Evolutionary conservation across 371 early-diverging fungal genomes (phyloP).

Genomic region (Mucor sp.): DNA sequence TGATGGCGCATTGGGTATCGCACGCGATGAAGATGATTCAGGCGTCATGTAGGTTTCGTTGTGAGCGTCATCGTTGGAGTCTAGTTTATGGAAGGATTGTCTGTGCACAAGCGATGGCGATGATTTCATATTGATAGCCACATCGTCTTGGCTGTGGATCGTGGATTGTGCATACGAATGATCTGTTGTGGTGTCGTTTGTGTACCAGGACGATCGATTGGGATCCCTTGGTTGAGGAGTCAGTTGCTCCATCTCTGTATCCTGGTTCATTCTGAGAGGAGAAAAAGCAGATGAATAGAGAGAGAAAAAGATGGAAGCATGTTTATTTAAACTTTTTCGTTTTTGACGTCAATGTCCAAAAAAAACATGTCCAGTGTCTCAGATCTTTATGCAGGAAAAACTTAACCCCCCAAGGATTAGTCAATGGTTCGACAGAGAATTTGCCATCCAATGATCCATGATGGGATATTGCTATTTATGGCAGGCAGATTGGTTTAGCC

Average conservation of each 20-base stretch:
- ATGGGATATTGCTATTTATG: neutral
- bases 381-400: constrained; percentile 8
- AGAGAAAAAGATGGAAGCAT: neutral
- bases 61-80: neutral
- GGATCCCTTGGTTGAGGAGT: neutral
- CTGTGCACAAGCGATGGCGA: neutral
- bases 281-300: neutral
- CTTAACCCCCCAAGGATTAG: neutral
- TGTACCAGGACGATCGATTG: constrained; percentile 4
- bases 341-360: neutral
- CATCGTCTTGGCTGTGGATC: neutral
- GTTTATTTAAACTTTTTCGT: neutral
- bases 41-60: neutral
- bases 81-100: neutral
- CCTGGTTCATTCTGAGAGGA: neutral
- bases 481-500: neutral
- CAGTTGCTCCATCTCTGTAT: neutral
- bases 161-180: neutral
- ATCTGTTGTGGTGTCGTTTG: neutral
- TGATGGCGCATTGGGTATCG: neutral
- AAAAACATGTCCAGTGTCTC: neutral
- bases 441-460: neutral
- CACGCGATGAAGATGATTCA: neutral
- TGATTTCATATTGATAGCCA: neutral
- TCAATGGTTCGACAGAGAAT: neutral